Evolutionary conservation across 2,329 filamentous ascomycete genomes (phyloP), one percentile per base, ranked within the genome.

Genomic region (Aspergillus carbonarius): DNA sequence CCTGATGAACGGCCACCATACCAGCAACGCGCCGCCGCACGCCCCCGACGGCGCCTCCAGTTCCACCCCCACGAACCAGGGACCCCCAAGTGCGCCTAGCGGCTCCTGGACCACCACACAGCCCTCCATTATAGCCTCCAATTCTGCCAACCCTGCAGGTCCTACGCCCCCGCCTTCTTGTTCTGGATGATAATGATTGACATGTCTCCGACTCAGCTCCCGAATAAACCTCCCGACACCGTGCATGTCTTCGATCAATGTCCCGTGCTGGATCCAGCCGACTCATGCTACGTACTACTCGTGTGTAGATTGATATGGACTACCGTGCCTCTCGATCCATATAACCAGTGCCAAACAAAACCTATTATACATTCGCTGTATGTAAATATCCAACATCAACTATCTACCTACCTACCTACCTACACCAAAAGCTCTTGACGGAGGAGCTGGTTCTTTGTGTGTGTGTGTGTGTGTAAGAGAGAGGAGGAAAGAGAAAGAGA

Each of bases 1-100:
- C 5, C 63, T 76, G 27, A 76, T 74, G 70, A 76, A 76, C 42
- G 65, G 65, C 1, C 59, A 65, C n/a, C 60, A 63, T 6, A 44
- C 27, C 39, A 42, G 35, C 15, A 34, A 57, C 3, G 44, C 59
- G 2, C 25, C 59, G 2, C 25, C 57, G n/a, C 58, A 55, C 17
- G 34, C 35, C 27, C 18, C 51, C n/a, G 56, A 60, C 35, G 54
- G 35, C 4, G 49, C 40, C 8, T 8, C 59, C 9, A 48, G 48
- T 9, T 59, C 60, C 17, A 48, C 18, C 5, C 47, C 51, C 30
- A 55, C 44, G 40, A 23, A 52, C 58, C 7, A 64, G 62, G 32
- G 63, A 66, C 15, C 71, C 67, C 9, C 25, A 13, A 18, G 18
- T 15, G 9, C 69, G 67, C 46, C 57, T 68, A 17, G 64, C 27